Percentiles rank a stretch among this genome's conserved stretches.
Conservation (phyloP, 2,329 filamentous ascomycete genomes). For the Xylariomycetidae sp. region DNA sequence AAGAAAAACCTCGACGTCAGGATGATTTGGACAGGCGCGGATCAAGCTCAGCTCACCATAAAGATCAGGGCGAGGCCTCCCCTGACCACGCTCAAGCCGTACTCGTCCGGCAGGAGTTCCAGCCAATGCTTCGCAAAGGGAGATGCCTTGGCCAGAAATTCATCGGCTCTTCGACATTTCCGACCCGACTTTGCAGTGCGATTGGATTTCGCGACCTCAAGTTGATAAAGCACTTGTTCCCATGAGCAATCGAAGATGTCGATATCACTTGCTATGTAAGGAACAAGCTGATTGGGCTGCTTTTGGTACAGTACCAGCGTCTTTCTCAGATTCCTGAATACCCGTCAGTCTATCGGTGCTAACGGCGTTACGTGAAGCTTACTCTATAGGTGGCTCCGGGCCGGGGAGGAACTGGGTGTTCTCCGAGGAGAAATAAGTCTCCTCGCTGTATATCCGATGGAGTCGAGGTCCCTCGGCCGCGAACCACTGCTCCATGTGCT, state of each 20-base stretch:
- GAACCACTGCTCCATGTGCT: conserved; percentile 3
- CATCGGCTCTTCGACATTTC: conserved; percentile 1
- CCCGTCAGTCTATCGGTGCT: background rate
- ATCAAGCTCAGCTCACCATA: background rate
- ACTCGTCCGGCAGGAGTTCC: conserved; percentile 5
- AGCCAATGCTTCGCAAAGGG: conserved; percentile 4
- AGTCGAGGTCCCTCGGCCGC: background rate
- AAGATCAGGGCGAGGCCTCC: conserved; percentile 4
- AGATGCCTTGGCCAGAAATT: conserved; percentile 4
- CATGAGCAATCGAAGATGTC: background rate
- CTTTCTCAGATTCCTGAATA: conserved; percentile 3
- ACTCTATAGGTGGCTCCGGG: conserved; percentile 2
- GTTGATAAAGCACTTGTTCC: conserved; percentile 1
- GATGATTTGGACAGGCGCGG: background rate
- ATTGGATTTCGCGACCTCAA: conserved; percentile 1
- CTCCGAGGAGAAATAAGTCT: conserved; percentile 3
- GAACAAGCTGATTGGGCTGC: background rate
- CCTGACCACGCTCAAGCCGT: conserved; percentile 3
- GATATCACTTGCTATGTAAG: background rate
- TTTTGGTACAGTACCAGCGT: conserved; percentile 2
- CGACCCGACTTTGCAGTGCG: background rate
- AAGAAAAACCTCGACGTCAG: background rate
- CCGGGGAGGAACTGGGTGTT: conserved; percentile 1
- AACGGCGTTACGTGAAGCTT: background rate
- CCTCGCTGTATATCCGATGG: conserved; percentile 3